Conservation (phyloP, 139 green algal genomes). For the Tetradesmus lagerheimii region DNA sequence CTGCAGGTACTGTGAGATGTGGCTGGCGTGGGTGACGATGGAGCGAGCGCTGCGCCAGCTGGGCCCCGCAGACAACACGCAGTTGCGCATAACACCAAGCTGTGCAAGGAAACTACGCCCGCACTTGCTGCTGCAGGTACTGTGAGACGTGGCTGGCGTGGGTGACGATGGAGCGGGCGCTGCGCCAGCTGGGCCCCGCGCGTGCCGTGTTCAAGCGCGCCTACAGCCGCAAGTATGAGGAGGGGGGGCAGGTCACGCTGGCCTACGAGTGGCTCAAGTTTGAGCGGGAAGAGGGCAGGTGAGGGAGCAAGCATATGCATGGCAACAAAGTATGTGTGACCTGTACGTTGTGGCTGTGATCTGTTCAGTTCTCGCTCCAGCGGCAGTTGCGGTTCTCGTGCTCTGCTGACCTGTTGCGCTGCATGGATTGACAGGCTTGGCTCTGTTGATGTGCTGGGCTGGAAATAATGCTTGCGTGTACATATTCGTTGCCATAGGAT, state of each 20-base stretch:
- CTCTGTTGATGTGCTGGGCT: too few relatives aligned
- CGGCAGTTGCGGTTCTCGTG: too few relatives aligned
- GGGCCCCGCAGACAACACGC: too few relatives aligned
- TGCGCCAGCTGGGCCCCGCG: conserved; percentile 56
- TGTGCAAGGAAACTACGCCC: too few relatives aligned
- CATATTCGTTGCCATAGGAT: too few relatives aligned
- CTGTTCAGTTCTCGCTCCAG: too few relatives aligned
- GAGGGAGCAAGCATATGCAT: neutral
- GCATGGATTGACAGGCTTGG: too few relatives aligned
- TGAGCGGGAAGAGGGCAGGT: conserved; percentile 87
- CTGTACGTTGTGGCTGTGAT: too few relatives aligned
- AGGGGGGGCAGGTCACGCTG: conserved; percentile 67
- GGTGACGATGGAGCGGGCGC: conserved; percentile 67
- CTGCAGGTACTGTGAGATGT: conserved; percentile 65
- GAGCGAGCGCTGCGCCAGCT: conserved; percentile 50
- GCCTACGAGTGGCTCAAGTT: conserved; percentile 85
- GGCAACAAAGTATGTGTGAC: too few relatives aligned
- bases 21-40: conserved; percentile 73
- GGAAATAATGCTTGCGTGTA: too few relatives aligned
- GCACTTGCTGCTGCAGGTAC: conserved; percentile 64
- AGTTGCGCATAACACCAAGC: too few relatives aligned
- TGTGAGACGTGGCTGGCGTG: conserved; percentile 74
- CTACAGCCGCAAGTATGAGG: conserved; percentile 65
- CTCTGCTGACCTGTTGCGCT: too few relatives aligned
- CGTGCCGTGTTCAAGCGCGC: conserved; percentile 71